phyloP scores from a whole-genome alignment of 73 alveolate genomes.

The Symbiodinium natans region DNA sequence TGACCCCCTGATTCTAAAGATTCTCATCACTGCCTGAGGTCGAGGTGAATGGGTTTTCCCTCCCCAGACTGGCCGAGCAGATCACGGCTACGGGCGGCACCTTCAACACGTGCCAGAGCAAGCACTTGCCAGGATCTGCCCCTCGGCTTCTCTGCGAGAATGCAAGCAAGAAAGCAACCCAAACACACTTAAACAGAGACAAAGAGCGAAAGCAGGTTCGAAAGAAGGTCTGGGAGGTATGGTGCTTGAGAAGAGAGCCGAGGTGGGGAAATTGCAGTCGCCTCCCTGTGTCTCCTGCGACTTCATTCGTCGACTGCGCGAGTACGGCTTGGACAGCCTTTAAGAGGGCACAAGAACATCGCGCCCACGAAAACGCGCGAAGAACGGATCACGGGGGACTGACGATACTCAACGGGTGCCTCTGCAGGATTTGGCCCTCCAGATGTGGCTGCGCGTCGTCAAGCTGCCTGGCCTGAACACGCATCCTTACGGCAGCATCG shows the following conservation, averaged over 20 bases:
- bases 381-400: too few species aligned
- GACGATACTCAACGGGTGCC: too few species aligned
- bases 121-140: neutral
- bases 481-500: too few species aligned
- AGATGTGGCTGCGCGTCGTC: slow-evolving; percentile 65
- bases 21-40: neutral
- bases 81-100: neutral
- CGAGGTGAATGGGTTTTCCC: neutral
- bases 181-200: too few species aligned
- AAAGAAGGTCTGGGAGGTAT: neutral
- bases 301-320: slow-evolving; percentile 64
- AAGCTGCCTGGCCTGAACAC: neutral
- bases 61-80: neutral
- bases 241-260: neutral
- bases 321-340: slow-evolving; percentile 29
- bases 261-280: slow-evolving; percentile 58
- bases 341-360: too few species aligned
- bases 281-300: slow-evolving; percentile 55
- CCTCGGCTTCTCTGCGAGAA: neutral
- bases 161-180: too few species aligned
- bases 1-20: too few species aligned
- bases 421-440: slow-evolving; percentile 34
- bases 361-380: too few species aligned
- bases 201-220: neutral
- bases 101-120: neutral